Base-by-base conservation (phyloP, 768 basidiomycete genomes). In the Neoboletus magnificus region DNA sequence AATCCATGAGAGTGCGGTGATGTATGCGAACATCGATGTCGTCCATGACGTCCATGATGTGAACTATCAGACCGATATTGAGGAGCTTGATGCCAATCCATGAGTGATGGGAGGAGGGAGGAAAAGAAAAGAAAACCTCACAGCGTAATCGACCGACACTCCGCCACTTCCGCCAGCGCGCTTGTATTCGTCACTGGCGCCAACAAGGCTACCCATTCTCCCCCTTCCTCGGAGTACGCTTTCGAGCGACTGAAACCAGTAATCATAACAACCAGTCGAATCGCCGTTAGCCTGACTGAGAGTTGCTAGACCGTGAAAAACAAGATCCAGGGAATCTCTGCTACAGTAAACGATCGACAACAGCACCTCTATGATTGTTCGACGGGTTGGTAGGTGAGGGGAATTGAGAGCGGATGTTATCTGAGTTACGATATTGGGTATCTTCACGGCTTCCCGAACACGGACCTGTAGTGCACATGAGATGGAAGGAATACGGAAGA, bases 191-290 rank as follows among this genome's bases (percentile, higher is more conserved):
- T 95, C 91, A 62, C 94, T 96, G 23, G 93, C 93, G 0, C 97
- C 97, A 9, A 99, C 96, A 39, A 91, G 71, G 67, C 91, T 97
- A 1, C 96, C 96, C 92, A 98, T 94, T 69, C 86, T 89, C 1
- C 96, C 96, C 53, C 93, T 77, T 3, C 94, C 95, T 45, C 84
- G 80, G 18, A 98, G 77, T 3, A 83, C 83, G 27, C 74, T 73
- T 61, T 93, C 89, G 59, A 96, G 75, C 0, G 86, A 87, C 62
- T 85, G 87, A 67, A 98, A 91, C 95, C 93, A 98, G 63, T 84
- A 93, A 58, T 85, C 86, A 68, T 92, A 98, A 50, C 77, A 82
- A 32, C 82, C 81, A 22, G 77, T 76, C 15, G 77, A 82, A 50
- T 79, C 74, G 50, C 74, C 67, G 59, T 91, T 91, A 5, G 82